A percentile compares a stretch with the other conserved stretches of the same genome.
These are phyloP conservation scores for Rhodotorula babjevae DNA, from an alignment of 768 basidiomycete genomes.

Conservation along the genomic window DNA sequence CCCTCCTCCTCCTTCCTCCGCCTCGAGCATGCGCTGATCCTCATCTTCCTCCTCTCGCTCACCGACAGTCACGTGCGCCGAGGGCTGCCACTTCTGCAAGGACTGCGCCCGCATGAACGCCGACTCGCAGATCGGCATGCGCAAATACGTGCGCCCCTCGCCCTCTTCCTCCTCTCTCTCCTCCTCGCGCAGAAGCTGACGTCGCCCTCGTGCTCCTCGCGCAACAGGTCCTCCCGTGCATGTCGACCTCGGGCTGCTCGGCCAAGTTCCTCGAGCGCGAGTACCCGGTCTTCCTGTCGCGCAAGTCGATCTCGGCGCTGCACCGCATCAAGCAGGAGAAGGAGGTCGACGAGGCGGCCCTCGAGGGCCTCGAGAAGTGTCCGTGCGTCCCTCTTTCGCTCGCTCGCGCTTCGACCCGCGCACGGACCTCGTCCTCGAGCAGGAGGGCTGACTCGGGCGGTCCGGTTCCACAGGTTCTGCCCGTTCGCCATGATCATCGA, in stretches of 20 bases:
- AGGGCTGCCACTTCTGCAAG: slow-evolving; percentile 39
- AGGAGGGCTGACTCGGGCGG: too few relatives aligned
- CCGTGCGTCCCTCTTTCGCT: slow-evolving; percentile 6
- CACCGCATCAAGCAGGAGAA: slow-evolving; percentile 40
- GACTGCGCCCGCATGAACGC: slow-evolving; percentile 37
- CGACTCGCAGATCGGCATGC: slow-evolving; percentile 34
- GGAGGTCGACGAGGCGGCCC: slow-evolving; percentile 34
- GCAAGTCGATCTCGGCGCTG: slow-evolving; percentile 26
- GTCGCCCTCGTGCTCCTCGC: too few relatives aligned
- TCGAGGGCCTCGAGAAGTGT: slow-evolving; percentile 30
- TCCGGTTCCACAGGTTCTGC: slow-evolving; percentile 29
- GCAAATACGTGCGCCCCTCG: slow-evolving; percentile 26
- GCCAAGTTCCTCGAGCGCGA: slow-evolving; percentile 31
- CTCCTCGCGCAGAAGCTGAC: too few relatives aligned
- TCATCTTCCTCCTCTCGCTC: neutral
- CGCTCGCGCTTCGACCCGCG: neutral
- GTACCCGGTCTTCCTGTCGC: slow-evolving; percentile 15
- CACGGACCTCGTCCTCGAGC: too few relatives aligned
- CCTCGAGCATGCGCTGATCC: neutral
- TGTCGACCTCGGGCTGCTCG: slow-evolving; percentile 39
- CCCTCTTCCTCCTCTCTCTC: neutral
- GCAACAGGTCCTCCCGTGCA: slow-evolving; percentile 33
- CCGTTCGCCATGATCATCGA: slow-evolving; percentile 39
- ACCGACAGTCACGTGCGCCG: slow-evolving; percentile 25
- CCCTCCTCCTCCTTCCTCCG: neutral